A percentile compares a stretch with the other conserved stretches of the same genome.
Conservation (phyloP, 176 grass and related monocot genomes). For the Ampelocalamus luodianensis region DNA sequence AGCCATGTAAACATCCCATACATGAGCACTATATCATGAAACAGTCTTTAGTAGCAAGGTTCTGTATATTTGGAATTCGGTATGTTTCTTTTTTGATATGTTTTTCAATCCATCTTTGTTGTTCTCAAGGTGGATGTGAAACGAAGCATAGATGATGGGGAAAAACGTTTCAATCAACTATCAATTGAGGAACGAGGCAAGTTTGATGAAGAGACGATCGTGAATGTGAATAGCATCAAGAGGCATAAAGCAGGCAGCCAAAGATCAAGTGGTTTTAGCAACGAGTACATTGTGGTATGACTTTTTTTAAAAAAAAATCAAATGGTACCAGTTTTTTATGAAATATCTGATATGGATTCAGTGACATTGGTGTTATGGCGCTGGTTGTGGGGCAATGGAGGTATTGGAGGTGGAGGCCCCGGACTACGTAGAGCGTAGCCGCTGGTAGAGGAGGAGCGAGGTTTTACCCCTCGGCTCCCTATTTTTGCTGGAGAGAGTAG, state of each 20-base stretch:
- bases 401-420: no score
- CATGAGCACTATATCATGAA: background rate
- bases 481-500: no score
- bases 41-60: background rate
- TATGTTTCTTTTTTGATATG: slow-evolving; percentile 31
- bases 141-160: slow-evolving; percentile 83
- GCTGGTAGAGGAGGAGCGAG: no score
- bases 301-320: background rate
- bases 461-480: no score
- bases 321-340: background rate
- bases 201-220: slow-evolving; percentile 99
- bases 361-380: background rate
- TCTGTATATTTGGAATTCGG: background rate
- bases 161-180: slow-evolving; percentile 95
- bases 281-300: slow-evolving; percentile 98
- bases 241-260: slow-evolving; percentile 71
- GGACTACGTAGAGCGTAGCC: no score
- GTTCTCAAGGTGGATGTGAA: slow-evolving; percentile 84
- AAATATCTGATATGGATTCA: background rate
- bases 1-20: background rate
- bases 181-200: slow-evolving; percentile 98
- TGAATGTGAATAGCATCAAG: slow-evolving; percentile 97
- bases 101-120: slow-evolving; percentile 5
- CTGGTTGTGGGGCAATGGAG: no score
- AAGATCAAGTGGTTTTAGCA: slow-evolving; percentile 82